A percentile compares a stretch with the other conserved stretches of the same genome.
These are phyloP conservation scores for Turnera subulata DNA, from an alignment of 345 rosid species.

Conservation along the genomic window DNA sequence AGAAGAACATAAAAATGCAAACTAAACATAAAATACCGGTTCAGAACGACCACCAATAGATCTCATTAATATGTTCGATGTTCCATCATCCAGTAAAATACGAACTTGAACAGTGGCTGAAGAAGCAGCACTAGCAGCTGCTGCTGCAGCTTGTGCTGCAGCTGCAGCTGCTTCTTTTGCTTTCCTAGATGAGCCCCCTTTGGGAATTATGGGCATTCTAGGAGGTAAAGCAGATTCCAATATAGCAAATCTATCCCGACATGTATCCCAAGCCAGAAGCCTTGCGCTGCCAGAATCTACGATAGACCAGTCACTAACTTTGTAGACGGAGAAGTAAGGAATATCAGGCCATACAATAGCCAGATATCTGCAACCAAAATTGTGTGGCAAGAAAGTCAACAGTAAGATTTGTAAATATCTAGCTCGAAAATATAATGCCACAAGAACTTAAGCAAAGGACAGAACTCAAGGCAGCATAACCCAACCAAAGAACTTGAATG, in stretches of 20 bases:
- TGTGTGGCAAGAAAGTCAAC: slow-evolving; percentile 11
- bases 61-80: slow-evolving; percentile 93
- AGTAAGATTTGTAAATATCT: not conserved
- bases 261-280: slow-evolving; percentile 94
- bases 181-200: slow-evolving; percentile 84
- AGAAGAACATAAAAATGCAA: slow-evolving; percentile 9
- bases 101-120: slow-evolving; percentile 97
- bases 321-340: slow-evolving; percentile 88
- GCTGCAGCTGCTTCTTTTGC: slow-evolving; percentile 98
- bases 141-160: slow-evolving; percentile 95
- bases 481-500: slow-evolving; percentile 2
- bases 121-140: slow-evolving; percentile 92
- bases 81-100: slow-evolving; percentile 96
- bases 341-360: slow-evolving; percentile 98
- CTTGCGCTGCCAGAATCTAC: slow-evolving; percentile 99
- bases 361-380: slow-evolving; percentile 69
- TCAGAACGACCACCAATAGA: slow-evolving; percentile 88
- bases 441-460: not conserved
- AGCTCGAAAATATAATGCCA: slow-evolving; percentile 3
- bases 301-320: slow-evolving; percentile 90
- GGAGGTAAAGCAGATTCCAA: slow-evolving; percentile 79
- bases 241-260: slow-evolving; percentile 89
- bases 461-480: not conserved
- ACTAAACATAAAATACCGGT: slow-evolving; percentile 61
- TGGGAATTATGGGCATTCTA: slow-evolving; percentile 80